phyloP scores from a whole-genome alignment of 345 rosid genomes.

The Rubroshorea leprosula region DNA sequence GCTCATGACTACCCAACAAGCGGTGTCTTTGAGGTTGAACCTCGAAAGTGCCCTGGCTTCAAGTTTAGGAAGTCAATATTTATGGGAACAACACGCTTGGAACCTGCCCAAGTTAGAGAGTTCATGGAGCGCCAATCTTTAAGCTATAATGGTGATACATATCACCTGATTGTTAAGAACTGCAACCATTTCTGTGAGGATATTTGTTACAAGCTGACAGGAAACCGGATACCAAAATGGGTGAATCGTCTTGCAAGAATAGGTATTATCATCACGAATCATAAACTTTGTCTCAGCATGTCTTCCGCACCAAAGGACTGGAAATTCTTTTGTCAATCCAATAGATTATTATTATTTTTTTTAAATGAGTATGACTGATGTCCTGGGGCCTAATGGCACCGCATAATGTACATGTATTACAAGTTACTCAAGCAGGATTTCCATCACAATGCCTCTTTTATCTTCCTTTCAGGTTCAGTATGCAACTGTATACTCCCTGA shows the following conservation, averaged over 20 bases:
- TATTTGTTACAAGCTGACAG: constrained; percentile 54
- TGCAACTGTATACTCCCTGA: constrained; percentile 69
- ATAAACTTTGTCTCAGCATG: too few species aligned
- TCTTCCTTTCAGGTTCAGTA: constrained; percentile 55
- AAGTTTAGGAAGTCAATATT: constrained; percentile 60
- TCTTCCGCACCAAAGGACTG: too few species aligned
- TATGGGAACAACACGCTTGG: constrained; percentile 62
- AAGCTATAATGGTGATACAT: constrained; percentile 49
- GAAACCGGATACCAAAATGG: constrained; percentile 61
- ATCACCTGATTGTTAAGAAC: constrained; percentile 61
- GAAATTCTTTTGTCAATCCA: too few species aligned
- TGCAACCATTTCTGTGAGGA: constrained; percentile 76
- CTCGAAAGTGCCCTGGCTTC: constrained; percentile 67
- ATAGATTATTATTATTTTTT: too few species aligned
- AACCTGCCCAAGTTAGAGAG: constrained; percentile 50
- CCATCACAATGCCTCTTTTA: too few species aligned
- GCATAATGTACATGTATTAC: too few species aligned
- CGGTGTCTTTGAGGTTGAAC: constrained; percentile 71
- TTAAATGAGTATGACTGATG: too few species aligned
- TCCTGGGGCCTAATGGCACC: too few species aligned
- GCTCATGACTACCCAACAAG: constrained; percentile 60
- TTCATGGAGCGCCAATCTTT: constrained; percentile 51
- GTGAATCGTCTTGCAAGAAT: constrained; percentile 67
- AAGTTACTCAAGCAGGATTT: too few species aligned
- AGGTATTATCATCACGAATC: too few species aligned